Conservation (phyloP, 2,329 filamentous ascomycete species). For the Colletotrichum coccodes region DNA sequence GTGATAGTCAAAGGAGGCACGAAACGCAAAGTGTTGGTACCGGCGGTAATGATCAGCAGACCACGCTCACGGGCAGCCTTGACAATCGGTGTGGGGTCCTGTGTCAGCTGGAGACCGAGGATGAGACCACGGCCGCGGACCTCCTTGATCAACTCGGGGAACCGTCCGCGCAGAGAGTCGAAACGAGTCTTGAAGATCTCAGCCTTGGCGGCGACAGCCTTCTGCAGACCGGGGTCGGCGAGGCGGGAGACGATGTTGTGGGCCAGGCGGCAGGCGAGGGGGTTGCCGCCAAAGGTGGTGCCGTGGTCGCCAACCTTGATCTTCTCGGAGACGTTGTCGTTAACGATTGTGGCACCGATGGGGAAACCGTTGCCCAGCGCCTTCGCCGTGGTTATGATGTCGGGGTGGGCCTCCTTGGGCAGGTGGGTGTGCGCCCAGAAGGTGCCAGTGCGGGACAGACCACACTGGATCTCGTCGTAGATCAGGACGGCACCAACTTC, state of each 20-base stretch:
- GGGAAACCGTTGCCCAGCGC: slow-evolving; percentile 97
- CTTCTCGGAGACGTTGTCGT: slow-evolving; percentile 51
- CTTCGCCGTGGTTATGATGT: slow-evolving; percentile 94
- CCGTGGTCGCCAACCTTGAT: slow-evolving; percentile 81
- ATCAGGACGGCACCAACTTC: slow-evolving; percentile 90
- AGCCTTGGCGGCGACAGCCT: slow-evolving; percentile 74
- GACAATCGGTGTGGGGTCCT: slow-evolving; percentile 79
- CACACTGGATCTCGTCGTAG: slow-evolving; percentile 98
- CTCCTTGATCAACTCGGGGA: slow-evolving; percentile 79
- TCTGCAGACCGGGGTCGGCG: slow-evolving; percentile 75
- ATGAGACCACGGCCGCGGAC: slow-evolving; percentile 87
- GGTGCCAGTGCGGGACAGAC: slow-evolving; percentile 84
- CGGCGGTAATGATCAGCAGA: slow-evolving; percentile 89
- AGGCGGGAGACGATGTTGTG: slow-evolving; percentile 87
- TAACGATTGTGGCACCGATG: slow-evolving; percentile 76
- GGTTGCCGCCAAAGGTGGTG: slow-evolving; percentile 94
- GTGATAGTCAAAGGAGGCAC: slow-evolving; percentile 88
- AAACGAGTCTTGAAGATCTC: slow-evolving; percentile 60
- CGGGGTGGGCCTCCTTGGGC: slow-evolving; percentile 85
- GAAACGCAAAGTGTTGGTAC: slow-evolving; percentile 91
- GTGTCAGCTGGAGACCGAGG: slow-evolving; percentile 83
- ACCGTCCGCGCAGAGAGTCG: slow-evolving; percentile 55
- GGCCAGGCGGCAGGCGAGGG: slow-evolving; percentile 83
- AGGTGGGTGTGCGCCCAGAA: slow-evolving; percentile 89
- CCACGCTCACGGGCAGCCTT: slow-evolving; percentile 89